Percentiles rank a stretch among this genome's conserved stretches.
Conservation (phyloP, 208 protist species). For the Wallacemonas rigidus region DNA sequence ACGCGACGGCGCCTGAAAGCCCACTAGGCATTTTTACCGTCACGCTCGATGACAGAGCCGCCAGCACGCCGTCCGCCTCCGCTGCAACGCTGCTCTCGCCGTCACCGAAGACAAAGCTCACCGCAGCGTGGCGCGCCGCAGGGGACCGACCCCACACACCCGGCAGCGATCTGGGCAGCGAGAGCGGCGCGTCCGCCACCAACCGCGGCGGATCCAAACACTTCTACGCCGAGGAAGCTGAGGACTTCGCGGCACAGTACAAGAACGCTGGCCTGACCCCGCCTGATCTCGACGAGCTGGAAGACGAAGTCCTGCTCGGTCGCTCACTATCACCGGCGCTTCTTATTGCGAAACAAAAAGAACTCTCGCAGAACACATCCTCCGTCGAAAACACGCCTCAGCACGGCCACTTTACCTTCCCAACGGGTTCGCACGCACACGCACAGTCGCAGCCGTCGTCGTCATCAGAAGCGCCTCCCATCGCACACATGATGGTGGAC, state of each 20-base stretch:
- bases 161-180: neutral
- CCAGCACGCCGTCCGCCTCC: neutral
- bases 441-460: too few species aligned
- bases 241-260: constrained; percentile 12
- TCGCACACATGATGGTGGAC: neutral
- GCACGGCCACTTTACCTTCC: neutral
- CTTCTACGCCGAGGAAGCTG: constrained; percentile 14
- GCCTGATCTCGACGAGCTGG: constrained; percentile 15
- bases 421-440: neutral
- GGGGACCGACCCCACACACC: neutral
- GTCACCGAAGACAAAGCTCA: neutral
- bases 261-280: constrained; percentile 14
- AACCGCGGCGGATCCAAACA: neutral
- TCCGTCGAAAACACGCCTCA: neutral
- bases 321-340: constrained; percentile 8
- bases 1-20: neutral
- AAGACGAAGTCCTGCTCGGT: constrained; percentile 14
- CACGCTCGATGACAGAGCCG: neutral
- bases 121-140: neutral
- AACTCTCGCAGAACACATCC: neutral
- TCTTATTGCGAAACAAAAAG: constrained; percentile 4
- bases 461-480: too few species aligned
- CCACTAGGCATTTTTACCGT: neutral
- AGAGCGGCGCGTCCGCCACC: neutral
- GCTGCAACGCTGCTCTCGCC: neutral